Evolutionary conservation across 2,329 filamentous ascomycete species (phyloP).

Genomic region (Neoscytalidium dimidiatum): DNA sequence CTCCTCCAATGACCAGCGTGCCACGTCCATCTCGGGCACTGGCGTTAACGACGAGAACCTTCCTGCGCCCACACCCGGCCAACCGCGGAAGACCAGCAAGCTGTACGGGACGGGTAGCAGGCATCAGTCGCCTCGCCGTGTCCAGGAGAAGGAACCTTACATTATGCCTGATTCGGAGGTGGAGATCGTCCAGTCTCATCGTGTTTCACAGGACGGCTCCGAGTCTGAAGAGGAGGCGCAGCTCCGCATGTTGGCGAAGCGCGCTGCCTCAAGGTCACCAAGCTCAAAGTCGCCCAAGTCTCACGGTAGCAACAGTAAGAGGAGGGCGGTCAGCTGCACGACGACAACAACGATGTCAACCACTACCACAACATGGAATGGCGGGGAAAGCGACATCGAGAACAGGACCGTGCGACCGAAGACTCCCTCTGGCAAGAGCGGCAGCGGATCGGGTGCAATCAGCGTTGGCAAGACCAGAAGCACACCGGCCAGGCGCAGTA

Average conservation of each 20-base stretch:
- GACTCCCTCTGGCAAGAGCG: constrained; percentile 42
- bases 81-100: constrained; percentile 85
- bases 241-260: constrained; percentile 67
- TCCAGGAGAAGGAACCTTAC: constrained; percentile 49
- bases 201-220: constrained; percentile 52
- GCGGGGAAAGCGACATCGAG: constrained; percentile 50
- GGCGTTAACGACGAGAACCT: constrained; percentile 85
- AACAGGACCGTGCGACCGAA: constrained; percentile 45
- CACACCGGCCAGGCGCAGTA: constrained; percentile 47
- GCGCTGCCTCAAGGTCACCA: constrained; percentile 65
- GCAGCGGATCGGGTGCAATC: constrained; percentile 46
- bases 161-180: constrained; percentile 60
- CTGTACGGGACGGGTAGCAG: constrained; percentile 62
- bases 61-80: constrained; percentile 91
- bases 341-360: constrained; percentile 68
- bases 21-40: constrained; percentile 49
- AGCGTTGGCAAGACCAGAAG: constrained; percentile 48
- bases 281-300: constrained; percentile 34
- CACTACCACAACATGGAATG: constrained; percentile 37
- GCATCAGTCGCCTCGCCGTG: constrained; percentile 29
- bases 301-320: constrained; percentile 55
- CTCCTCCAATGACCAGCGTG: constrained; percentile 69
- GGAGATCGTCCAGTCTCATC: constrained; percentile 58
- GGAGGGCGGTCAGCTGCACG: constrained; percentile 73
- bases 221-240: constrained; percentile 85